These are phyloP conservation scores for Fraxinus dipetala DNA, from an alignment of 305 asterid genomes.

Conservation along the genomic window DNA sequence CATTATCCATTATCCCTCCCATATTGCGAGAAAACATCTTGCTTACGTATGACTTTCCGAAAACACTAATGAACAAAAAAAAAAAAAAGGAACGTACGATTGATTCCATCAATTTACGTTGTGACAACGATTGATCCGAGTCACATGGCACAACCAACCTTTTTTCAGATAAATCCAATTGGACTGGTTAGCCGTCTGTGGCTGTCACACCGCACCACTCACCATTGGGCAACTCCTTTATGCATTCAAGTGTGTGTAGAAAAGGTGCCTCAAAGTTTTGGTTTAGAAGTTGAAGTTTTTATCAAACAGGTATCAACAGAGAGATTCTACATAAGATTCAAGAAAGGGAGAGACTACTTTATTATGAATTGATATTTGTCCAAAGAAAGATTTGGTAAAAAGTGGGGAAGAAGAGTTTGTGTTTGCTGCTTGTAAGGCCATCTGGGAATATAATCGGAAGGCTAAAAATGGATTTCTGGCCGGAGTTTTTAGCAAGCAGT, in stretches of 20 bases:
- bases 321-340: neutral
- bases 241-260: neutral
- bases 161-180: neutral
- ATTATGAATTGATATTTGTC: neutral
- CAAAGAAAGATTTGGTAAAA: neutral
- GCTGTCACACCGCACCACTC: neutral
- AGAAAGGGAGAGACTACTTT: neutral
- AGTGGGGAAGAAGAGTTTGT: neutral
- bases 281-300: neutral
- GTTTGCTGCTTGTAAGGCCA: neutral
- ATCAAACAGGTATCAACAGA: neutral
- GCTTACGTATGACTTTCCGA: neutral
- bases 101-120: neutral
- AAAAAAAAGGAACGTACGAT: neutral
- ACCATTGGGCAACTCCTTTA: neutral
- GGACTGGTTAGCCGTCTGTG: neutral
- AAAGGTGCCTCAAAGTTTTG: neutral
- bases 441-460: neutral
- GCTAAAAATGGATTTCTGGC: conserved; percentile 70
- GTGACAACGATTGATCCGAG: neutral
- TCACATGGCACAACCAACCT: neutral
- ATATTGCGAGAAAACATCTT: neutral
- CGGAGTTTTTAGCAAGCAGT: conserved; percentile 57
- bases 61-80: neutral
- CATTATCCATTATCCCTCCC: neutral